Evolutionary conservation across 2,329 filamentous ascomycete species (phyloP), one percentile per base, ranked within the genome.

Genomic region (Colletotrichum tabaci): DNA sequence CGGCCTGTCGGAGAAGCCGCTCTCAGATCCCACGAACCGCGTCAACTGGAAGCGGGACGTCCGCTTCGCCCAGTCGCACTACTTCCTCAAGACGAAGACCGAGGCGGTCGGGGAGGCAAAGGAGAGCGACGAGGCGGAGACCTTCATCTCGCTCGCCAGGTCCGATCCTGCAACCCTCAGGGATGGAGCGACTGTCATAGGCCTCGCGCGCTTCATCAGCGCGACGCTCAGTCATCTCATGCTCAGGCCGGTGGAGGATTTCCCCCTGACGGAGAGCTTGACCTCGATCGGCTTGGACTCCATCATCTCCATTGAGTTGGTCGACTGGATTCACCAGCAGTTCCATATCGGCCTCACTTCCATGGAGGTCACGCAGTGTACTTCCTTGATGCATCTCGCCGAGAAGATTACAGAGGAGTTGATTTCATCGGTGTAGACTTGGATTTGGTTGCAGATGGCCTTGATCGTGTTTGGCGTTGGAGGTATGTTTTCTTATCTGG

Each of bases 1-100:
- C 49, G 49, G 21, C 5, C 49, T 52, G 10, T 52, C 49, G 21
- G 66, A 72, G 5, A 49, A 61, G 4, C 61, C 75, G 1, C 61
- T 75, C 13, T 61, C 57, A 12, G 55, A 63, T 21, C 52, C 72
- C 1, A 56, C 66, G 15, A 77, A 69, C 58, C 56, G 71, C 2
- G 55, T 68, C 12, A 52, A 67, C 23, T 75, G 72, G 74, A 62
- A 69, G 1, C 70, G 66, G n/a, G 76, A 77, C 21, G 38, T 53
- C 8, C 73, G 76, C 53, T 52, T 21, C 23, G 49, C 49, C 12
- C 6, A 26, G 23, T 52, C 49, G 1, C 49, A 52, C 21, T 6
- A 52, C 13, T 52, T 52, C 5, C 23, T 16, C 61, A 49, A 42
- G 6, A 46, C 53, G 3, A 62, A 52, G n/a, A 46, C 38, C 2